These are phyloP conservation scores for Sugiyamaella neomexicana DNA, from an alignment of 1,139 yeast species.

Conservation along the genomic window DNA sequence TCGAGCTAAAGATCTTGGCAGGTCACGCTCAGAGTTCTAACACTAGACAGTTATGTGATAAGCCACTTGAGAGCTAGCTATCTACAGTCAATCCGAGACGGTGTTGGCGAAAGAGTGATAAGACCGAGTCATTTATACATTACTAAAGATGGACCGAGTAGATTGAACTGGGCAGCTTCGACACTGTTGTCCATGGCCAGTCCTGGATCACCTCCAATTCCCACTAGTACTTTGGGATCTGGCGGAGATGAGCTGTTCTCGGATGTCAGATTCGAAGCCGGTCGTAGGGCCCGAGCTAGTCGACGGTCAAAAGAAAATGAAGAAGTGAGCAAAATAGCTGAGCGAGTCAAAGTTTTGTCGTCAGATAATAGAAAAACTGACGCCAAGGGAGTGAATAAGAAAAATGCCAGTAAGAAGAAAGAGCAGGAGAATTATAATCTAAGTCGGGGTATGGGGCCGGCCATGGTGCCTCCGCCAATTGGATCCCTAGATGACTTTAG, in stretches of 20 bases:
- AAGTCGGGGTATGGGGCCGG: neutral
- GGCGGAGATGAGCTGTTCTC: neutral
- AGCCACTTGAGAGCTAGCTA: conserved; percentile 39
- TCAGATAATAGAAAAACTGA: neutral
- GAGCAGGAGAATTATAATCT: neutral
- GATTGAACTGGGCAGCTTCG: conserved; percentile 34
- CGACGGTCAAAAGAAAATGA: neutral
- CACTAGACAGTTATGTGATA: conserved; percentile 33
- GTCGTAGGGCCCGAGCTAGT: conserved; percentile 5
- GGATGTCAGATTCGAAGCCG: conserved; percentile 6
- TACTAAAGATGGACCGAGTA: conserved; percentile 33
- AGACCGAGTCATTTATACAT: conserved; percentile 37
- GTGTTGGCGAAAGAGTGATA: conserved; percentile 38
- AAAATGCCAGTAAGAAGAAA: neutral
- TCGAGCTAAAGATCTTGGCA: conserved; percentile 4
- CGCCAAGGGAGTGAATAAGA: neutral
- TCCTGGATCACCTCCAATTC: conserved; percentile 36
- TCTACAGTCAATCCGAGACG: conserved; percentile 37
- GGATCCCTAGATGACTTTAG: conserved; percentile 5
- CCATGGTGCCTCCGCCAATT: conserved; percentile 1
- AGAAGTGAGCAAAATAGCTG: neutral
- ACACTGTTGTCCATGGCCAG: conserved; percentile 32
- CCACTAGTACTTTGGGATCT: conserved; percentile 22
- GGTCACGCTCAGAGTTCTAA: conserved; percentile 3
- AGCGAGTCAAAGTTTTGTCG: neutral